Conservation (phyloP, 306 rosid species). For the Cyclanthera cordifolia region DNA sequence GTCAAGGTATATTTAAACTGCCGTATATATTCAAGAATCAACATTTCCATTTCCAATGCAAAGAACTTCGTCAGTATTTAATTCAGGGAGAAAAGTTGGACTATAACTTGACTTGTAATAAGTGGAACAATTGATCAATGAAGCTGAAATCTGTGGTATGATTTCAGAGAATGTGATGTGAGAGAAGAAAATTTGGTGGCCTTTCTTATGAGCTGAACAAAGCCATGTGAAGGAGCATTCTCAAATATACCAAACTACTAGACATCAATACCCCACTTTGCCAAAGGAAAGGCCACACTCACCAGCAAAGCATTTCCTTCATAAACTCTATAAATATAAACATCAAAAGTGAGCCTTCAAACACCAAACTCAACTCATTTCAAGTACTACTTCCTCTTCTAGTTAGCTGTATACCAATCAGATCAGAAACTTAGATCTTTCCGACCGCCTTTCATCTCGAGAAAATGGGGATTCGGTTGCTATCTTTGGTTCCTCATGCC, state of each 20-base stretch:
- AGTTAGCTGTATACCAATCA: not conserved
- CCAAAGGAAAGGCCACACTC: not conserved
- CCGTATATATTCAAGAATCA: not conserved
- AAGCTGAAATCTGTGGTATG: not conserved
- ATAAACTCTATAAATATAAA: not conserved
- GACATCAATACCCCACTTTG: constrained; percentile 3
- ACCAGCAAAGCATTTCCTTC: not conserved
- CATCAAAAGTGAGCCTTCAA: not conserved
- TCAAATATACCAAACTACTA: constrained; percentile 11
- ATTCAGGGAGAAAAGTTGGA: not conserved
- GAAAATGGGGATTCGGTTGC: not conserved
- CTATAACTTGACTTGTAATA: not conserved
- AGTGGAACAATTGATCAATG: not conserved
- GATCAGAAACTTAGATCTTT: not conserved
- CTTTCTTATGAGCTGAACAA: not conserved
- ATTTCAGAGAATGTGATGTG: not conserved
- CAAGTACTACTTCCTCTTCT: not conserved
- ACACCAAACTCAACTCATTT: not conserved
- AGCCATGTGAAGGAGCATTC: not conserved
- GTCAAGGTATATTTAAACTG: too few species aligned
- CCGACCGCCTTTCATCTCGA: not conserved
- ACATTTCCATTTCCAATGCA: not conserved
- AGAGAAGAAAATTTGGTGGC: too few species aligned
- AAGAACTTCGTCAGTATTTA: not conserved
- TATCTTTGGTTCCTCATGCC: not conserved